Evolutionary conservation across 1,284 basidiomycete species (phyloP), one percentile per base, ranked within the genome.

Genomic region (Puccinia novopanici): DNA sequence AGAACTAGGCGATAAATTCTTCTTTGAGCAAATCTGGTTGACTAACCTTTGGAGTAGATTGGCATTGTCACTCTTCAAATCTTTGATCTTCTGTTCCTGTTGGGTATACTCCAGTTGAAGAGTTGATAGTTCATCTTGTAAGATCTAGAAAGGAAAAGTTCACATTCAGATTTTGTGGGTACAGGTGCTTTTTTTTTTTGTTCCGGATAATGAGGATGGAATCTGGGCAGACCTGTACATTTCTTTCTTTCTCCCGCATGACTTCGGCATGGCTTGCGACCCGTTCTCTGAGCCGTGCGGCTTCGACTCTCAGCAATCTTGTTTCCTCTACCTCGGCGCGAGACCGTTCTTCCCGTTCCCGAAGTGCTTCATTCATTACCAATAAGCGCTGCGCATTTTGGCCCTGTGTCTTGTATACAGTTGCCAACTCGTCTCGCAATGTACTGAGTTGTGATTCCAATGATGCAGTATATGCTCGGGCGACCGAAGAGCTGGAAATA

Each of bases 321-420:
- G 93, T 87, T 83, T 90, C 90, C 84, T 97, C 94, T 2, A 91
- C 88, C 82, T 93, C 92, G 68, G 91, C 88, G 77, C 93, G 89
- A 5, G 91, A 89, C 40, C 91, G 84, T 82, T 95, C 92, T 85
- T 98, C 95, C 85, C 94, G 92, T 86, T 96, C 94, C 65, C 95
- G 90, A 10, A 98, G 88, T 0, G 93, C 92, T 86, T 99, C 96
- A 82, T 93, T 96, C 91, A 98, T 93, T 9, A 92, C 89, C 19
- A 99, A 89, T 17, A 96, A 88, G 55, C 93, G 89, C 85, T 98
- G 95, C 0, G 95, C 93, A 86, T 97, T 97, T 87, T 96, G 94
- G 0, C 93, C 93, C 85, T 98, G 95, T 0, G 94, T 93, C 86
- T 97, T 96, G 89, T 99, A 99, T 2, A 97, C 91, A 8, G 91